phyloP scores from a whole-genome alignment of 2,329 filamentous ascomycete genomes.

The Nigrograna mackinnonii region DNA sequence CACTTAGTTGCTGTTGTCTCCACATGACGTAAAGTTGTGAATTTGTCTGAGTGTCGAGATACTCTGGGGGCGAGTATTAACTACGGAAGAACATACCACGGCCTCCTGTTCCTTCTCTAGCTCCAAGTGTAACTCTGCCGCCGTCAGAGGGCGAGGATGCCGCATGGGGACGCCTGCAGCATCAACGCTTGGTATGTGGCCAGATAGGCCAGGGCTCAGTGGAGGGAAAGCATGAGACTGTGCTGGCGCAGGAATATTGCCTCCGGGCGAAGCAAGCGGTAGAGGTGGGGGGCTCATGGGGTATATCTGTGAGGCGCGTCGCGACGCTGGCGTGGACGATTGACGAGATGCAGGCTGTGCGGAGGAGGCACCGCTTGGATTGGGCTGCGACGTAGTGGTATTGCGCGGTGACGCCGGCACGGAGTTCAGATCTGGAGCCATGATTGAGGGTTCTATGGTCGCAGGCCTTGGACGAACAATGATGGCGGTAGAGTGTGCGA shows the following conservation, averaged over 20 bases:
- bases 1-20: conserved; percentile 1
- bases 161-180: conserved; percentile 69
- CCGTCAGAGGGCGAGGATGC: conserved; percentile 84
- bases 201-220: conserved; percentile 34
- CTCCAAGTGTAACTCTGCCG: conserved; percentile 84
- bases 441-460: conserved; percentile 26
- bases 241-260: conserved; percentile 28
- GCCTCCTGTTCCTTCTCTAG: conserved; percentile 96
- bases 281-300: conserved; percentile 52
- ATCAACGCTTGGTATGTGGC: conserved; percentile 28
- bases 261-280: conserved; percentile 42
- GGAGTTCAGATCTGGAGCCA: conserved; percentile 55
- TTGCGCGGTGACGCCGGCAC: conserved; percentile 40
- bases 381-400: conserved; percentile 17
- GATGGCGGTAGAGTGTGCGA: background rate
- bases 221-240: conserved; percentile 38
- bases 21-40: background rate
- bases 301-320: conserved; percentile 41
- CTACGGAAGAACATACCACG: conserved; percentile 68
- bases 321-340: conserved; percentile 45
- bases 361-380: conserved; percentile 23
- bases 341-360: conserved; percentile 30
- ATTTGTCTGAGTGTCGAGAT: background rate
- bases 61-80: no score
- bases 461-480: no score